phyloP scores from a whole-genome alignment of 2,329 filamentous ascomycete genomes.

The Emmonsiellopsis sp. region DNA sequence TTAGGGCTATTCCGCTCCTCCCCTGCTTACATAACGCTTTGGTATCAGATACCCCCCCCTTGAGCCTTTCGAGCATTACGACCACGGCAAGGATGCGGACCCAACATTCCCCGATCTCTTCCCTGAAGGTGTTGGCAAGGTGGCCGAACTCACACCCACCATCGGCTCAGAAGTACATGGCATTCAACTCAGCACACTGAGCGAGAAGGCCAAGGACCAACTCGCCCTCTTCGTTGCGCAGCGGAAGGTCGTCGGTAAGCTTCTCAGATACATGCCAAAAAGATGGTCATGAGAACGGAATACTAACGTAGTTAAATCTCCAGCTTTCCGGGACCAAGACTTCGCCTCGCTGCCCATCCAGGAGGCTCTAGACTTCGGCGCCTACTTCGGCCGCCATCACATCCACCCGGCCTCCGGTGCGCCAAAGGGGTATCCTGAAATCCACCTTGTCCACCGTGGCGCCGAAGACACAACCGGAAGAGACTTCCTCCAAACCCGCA shows the following conservation, averaged over 20 bases:
- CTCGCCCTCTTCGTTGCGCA: constrained; percentile 47
- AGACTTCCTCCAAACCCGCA: constrained; percentile 59
- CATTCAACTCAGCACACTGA: constrained; percentile 62
- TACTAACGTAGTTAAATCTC: not conserved
- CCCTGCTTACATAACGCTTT: constrained; percentile 30
- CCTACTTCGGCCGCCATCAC: constrained; percentile 73
- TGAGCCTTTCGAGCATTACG: constrained; percentile 61
- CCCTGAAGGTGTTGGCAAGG: constrained; percentile 31
- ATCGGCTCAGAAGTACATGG: constrained; percentile 66
- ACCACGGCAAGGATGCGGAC: constrained; percentile 69
- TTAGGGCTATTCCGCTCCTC: not conserved
- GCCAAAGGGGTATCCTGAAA: constrained; percentile 62
- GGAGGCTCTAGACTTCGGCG: constrained; percentile 59
- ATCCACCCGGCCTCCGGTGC: constrained; percentile 72
- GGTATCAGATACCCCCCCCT: constrained; percentile 44
- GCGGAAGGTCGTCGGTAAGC: constrained; percentile 57
- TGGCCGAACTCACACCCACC: constrained; percentile 59
- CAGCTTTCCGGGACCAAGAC: constrained; percentile 62
- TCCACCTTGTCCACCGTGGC: constrained; percentile 70
- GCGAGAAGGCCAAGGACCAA: constrained; percentile 63
- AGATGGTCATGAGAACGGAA: not conserved
- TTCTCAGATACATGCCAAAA: not conserved
- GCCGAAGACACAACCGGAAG: constrained; percentile 53
- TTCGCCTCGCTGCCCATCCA: constrained; percentile 61
- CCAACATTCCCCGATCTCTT: constrained; percentile 60